phyloP scores from a whole-genome alignment of 2,329 filamentous ascomycete species.

The Pseudogymnoascus sp. region DNA sequence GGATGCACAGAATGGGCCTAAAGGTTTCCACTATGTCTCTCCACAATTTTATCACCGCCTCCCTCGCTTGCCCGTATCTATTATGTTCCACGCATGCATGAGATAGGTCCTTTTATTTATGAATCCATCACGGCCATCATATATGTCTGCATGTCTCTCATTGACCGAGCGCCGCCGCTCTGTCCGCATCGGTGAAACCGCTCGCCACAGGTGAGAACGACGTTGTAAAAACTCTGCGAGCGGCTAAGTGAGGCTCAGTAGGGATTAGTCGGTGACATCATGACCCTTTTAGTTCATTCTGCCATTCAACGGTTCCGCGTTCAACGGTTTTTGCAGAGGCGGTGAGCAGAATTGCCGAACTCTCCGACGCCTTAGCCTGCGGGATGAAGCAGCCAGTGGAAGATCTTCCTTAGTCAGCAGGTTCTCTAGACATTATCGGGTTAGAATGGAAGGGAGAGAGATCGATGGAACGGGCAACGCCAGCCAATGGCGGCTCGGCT shows the following conservation, averaged over 20 bases:
- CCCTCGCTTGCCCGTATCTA: neutral
- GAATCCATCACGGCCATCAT: neutral
- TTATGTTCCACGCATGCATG: neutral
- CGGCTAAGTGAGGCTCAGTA: neutral
- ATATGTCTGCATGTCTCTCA: neutral
- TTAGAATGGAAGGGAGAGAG: neutral
- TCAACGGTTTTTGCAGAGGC: neutral
- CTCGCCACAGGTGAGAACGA: neutral
- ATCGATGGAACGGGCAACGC: neutral
- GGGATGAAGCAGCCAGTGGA: neutral
- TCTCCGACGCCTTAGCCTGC: neutral
- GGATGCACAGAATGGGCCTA: neutral
- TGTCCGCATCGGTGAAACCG: neutral
- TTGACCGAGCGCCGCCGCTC: no score
- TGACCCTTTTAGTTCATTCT: neutral
- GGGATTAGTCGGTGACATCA: neutral
- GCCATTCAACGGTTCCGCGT: neutral
- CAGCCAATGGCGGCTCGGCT: neutral
- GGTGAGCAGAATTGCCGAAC: neutral
- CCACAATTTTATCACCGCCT: neutral
- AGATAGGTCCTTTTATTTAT: neutral
- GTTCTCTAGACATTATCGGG: neutral
- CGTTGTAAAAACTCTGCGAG: neutral
- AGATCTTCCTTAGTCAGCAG: neutral
- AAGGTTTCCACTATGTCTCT: constrained; percentile 1